A percentile compares a stretch with the other conserved stretches of the same genome.
Conservation (phyloP, 768 basidiomycete genomes). For the Termitomyces bulborhizus region DNA sequence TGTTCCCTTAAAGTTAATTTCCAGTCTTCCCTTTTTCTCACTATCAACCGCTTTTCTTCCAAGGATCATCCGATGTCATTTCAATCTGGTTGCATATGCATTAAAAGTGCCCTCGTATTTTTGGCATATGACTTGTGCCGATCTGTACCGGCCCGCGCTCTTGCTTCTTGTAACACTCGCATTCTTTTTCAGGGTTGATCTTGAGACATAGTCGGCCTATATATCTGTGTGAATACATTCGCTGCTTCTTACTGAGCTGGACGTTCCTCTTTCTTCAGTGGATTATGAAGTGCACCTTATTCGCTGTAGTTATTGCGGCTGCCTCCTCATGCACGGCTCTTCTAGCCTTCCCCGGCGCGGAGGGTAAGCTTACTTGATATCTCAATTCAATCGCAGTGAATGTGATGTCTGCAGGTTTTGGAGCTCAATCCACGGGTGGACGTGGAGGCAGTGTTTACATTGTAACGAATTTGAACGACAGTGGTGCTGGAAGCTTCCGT, state of each 20-base stretch:
- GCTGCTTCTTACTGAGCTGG: background rate
- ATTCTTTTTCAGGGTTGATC: background rate
- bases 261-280: background rate
- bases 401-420: slow-evolving; percentile 19
- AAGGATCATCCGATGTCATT: background rate
- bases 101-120: background rate
- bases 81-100: background rate
- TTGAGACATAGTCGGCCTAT: slow-evolving; percentile 10
- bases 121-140: slow-evolving; percentile 3
- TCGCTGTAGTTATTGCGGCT: slow-evolving; percentile 4
- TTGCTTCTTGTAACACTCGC: background rate
- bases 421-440: slow-evolving; percentile 27
- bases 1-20: background rate
- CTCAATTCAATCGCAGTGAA: background rate
- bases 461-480: slow-evolving; percentile 28
- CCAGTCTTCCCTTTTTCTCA: background rate
- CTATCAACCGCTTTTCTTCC: background rate
- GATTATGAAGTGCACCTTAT: slow-evolving; percentile 8
- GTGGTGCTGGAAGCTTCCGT: slow-evolving; percentile 27
- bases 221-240: background rate
- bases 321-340: slow-evolving; percentile 18
- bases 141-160: slow-evolving; percentile 4
- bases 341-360: slow-evolving; percentile 27
- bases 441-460: slow-evolving; percentile 27
- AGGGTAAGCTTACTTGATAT: slow-evolving; percentile 15